phyloP scores from a whole-genome alignment of 495 filamentous ascomycete genomes.

The Rostrohypoxylon terebratum region DNA sequence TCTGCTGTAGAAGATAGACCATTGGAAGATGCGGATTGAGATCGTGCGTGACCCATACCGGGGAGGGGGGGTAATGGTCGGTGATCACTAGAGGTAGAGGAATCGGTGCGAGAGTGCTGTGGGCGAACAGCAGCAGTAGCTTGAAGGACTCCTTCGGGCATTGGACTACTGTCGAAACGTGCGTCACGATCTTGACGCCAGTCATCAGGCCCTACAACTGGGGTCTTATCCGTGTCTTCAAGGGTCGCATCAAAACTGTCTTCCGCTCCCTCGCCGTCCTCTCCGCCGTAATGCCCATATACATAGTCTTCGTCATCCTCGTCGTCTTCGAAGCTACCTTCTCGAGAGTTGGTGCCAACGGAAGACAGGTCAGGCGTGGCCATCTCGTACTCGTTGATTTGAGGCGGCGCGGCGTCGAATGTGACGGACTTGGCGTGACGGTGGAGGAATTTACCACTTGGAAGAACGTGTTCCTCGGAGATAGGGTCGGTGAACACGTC shows the following conservation, averaged over 20 bases:
- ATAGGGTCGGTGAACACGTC: constrained; percentile 76
- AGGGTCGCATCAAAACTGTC: constrained; percentile 94
- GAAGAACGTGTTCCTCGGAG: constrained; percentile 63
- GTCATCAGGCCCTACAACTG: constrained; percentile 94
- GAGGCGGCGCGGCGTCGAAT: constrained; percentile 92
- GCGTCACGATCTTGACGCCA: constrained; percentile 87
- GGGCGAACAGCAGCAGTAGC: constrained; percentile 50
- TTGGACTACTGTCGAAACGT: constrained; percentile 76
- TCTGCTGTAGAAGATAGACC: constrained; percentile 72
- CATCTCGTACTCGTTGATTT: constrained; percentile 98
- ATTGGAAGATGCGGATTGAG: constrained; percentile 55
- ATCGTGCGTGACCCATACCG: constrained; percentile 56
- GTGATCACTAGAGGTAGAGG: constrained; percentile 77
- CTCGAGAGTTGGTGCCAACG: constrained; percentile 84
- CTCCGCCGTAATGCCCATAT: constrained; percentile 67
- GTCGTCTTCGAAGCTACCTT: constrained; percentile 91
- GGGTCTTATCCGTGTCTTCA: constrained; percentile 96
- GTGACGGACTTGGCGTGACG: constrained; percentile 95
- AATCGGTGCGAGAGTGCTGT: constrained; percentile 68
- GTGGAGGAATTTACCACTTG: constrained; percentile 69
- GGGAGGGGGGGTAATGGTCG: constrained; percentile 82
- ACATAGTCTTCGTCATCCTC: constrained; percentile 72
- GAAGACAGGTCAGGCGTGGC: constrained; percentile 94
- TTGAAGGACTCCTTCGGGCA: constrained; percentile 59
- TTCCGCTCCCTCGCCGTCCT: constrained; percentile 75